Evolutionary conservation across 2,329 filamentous ascomycete genomes (phyloP).

Genomic region (Hypoxylon sp.): DNA sequence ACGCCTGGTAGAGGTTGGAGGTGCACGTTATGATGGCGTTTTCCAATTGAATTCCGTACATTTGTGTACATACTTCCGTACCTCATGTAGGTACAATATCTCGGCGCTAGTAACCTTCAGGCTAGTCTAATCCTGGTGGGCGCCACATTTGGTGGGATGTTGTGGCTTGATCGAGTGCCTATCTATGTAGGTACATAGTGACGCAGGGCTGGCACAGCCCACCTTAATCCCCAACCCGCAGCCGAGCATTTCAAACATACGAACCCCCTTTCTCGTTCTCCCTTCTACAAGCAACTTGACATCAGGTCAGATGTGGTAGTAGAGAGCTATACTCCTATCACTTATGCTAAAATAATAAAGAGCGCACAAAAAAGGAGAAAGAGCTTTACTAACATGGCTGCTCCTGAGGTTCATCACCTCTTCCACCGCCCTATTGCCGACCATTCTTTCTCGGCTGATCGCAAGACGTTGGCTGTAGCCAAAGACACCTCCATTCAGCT

Average conservation of each 20-base stretch:
- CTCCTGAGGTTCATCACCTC: constrained; percentile 93
- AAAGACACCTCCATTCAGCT: constrained; percentile 92
- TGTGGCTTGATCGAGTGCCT: too few species aligned
- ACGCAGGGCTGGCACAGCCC: constrained; percentile 14
- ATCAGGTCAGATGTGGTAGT: constrained; percentile 74
- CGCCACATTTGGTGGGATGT: constrained; percentile 3
- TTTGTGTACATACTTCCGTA: too few species aligned
- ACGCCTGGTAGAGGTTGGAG: not conserved
- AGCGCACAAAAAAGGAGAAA: not conserved
- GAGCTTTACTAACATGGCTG: constrained; percentile 76
- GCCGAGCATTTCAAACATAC: too few species aligned
- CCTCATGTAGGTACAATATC: too few species aligned
- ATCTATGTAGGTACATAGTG: constrained; percentile 7
- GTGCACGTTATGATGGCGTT: constrained; percentile 8
- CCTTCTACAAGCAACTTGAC: constrained; percentile 1
- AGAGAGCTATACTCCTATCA: constrained; percentile 96
- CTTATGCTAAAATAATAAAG: constrained; percentile 35
- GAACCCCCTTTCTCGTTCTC: constrained; percentile 7
- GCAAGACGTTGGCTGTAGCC: constrained; percentile 87
- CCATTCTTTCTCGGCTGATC: constrained; percentile 97
- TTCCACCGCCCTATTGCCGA: constrained; percentile 97
- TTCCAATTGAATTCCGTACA: too few species aligned
- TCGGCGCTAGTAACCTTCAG: not conserved
- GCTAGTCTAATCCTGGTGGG: not conserved
- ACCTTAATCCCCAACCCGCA: too few species aligned